Evolutionary conservation across 2,329 filamentous ascomycete genomes (phyloP), one percentile per base, ranked within the genome.

Genomic region (Trichoderma koningiopsis): DNA sequence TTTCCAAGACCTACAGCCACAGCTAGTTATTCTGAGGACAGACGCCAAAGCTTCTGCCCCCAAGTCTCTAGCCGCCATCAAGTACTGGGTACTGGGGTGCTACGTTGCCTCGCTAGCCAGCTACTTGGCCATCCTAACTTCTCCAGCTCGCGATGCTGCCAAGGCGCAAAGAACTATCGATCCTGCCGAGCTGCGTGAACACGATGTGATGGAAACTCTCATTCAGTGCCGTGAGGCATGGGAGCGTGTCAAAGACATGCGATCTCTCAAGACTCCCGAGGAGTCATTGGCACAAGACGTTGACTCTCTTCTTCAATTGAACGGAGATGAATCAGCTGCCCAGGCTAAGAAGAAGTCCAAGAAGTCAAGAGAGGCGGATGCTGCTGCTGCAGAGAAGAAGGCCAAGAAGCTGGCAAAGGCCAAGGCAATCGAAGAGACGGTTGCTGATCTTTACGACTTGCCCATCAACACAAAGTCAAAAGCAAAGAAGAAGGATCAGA

Each of bases 121-220:
- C 88, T 99, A 99, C 80, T 97, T 99, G 79, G 92, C 94, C 47
- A 87, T 98, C 43, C 83, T 99, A n/a, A 93, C 93, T 13, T 97
- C 93, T 0, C 90, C 93, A 0, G 86, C 90, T 2, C 85, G 89
- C 61, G 88, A 89, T 70, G 82, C 83, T 0, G 81, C 84, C 43
- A 85, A 84, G 8, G 79, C 82, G 0, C 80, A 81, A 14, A 85
- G 89, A 70, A 86, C 92, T 0, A 81, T 96, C 72, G 86, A 92
- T 67, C 92, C 95, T 5, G 84, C 86, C n/a, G 90, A 97, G 74
- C 82, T 99, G 53, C 90, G 93, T 71, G 92, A 97, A 65, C 96
- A 99, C 79, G 90, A 93, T 16, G 88, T 99, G 70, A 98, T 99
- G 93, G 89, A 91, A 70, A 92, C 88, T 19, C 80, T 99, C 43